Percentiles rank a stretch among this genome's conserved stretches.
phyloP scores from a whole-genome alignment of 805 yeast genomes.

The Metschnikowia kofuensis region DNA sequence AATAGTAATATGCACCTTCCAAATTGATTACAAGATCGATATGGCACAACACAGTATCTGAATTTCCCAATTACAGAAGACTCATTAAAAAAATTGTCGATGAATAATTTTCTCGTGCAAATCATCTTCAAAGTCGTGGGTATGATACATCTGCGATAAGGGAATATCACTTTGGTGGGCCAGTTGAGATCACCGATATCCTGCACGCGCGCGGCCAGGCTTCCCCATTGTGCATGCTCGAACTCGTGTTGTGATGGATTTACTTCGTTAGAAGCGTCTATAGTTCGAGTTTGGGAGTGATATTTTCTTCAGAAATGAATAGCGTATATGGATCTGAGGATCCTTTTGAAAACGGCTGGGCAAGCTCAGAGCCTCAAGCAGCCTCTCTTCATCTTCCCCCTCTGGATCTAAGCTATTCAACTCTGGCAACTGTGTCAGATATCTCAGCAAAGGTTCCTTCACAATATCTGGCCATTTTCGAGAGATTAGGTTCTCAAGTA shows the following conservation, averaged over 20 bases:
- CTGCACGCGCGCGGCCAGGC: constrained; percentile 5
- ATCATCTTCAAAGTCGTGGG: too few species aligned
- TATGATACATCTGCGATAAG: too few species aligned
- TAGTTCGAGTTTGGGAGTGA: too few species aligned
- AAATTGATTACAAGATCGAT: too few species aligned
- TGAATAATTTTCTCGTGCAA: too few species aligned
- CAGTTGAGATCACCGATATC: not conserved
- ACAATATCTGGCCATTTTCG: constrained; percentile 22
- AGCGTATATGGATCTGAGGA: constrained; percentile 23
- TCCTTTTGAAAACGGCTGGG: constrained; percentile 44
- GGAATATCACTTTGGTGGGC: too few species aligned
- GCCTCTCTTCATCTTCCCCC: constrained; percentile 2
- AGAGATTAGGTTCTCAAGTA: constrained; percentile 19
- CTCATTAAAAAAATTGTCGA: too few species aligned
- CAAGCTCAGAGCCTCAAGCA: constrained; percentile 13
- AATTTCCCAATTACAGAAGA: too few species aligned
- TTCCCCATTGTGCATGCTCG: not conserved
- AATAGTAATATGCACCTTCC: too few species aligned
- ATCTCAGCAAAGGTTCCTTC: constrained; percentile 23
- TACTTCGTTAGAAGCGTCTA: too few species aligned
- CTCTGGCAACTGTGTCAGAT: constrained; percentile 13
- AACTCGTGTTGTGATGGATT: not conserved
- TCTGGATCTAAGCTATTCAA: constrained; percentile 7
- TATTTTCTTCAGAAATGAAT: constrained; percentile 7
- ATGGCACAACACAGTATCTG: too few species aligned